phyloP scores from a whole-genome alignment of 1,284 basidiomycete genomes.

The Termitomyces sp. region DNA sequence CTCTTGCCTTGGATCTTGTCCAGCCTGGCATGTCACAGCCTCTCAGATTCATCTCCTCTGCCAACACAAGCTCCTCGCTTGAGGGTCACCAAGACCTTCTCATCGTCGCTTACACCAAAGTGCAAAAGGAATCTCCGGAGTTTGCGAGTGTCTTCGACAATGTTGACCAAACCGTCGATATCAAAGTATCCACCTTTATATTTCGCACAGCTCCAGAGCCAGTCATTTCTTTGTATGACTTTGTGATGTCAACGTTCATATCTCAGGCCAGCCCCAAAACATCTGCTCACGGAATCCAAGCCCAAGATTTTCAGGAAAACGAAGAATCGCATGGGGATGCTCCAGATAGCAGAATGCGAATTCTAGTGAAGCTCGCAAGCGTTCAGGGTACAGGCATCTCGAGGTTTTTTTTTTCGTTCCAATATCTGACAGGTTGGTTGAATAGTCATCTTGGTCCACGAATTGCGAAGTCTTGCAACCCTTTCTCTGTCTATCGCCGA shows the following conservation, averaged over 20 bases:
- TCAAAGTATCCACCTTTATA: conserved; percentile 90
- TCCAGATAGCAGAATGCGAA: conserved; percentile 65
- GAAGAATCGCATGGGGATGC: not conserved
- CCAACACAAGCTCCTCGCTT: conserved; percentile 35
- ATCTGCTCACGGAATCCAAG: conserved; percentile 1
- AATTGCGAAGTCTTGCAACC: conserved; percentile 72
- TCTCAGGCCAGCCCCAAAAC: conserved; percentile 11
- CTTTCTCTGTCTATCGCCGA: conserved; percentile 90
- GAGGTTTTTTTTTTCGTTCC: not conserved
- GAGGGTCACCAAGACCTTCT: conserved; percentile 69
- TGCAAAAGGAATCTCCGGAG: conserved; percentile 84
- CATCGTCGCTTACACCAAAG: conserved; percentile 78
- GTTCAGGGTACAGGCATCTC: conserved; percentile 62
- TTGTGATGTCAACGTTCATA: conserved; percentile 94
- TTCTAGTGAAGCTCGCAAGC: conserved; percentile 83
- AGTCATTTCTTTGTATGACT: conserved; percentile 90
- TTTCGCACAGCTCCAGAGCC: conserved; percentile 90
- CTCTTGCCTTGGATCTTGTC: conserved; percentile 66
- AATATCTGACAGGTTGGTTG: not conserved
- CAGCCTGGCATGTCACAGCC: conserved; percentile 50
- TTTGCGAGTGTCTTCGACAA: conserved; percentile 81
- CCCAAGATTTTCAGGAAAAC: not conserved
- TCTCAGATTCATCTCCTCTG: conserved; percentile 77
- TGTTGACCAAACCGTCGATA: conserved; percentile 85
- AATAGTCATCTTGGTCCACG: conserved; percentile 40